A percentile compares a stretch with the other conserved stretches of the same genome.
Evolutionary conservation across 257 asterid genomes (phyloP).

Genomic region (Gentiana dahurica): DNA sequence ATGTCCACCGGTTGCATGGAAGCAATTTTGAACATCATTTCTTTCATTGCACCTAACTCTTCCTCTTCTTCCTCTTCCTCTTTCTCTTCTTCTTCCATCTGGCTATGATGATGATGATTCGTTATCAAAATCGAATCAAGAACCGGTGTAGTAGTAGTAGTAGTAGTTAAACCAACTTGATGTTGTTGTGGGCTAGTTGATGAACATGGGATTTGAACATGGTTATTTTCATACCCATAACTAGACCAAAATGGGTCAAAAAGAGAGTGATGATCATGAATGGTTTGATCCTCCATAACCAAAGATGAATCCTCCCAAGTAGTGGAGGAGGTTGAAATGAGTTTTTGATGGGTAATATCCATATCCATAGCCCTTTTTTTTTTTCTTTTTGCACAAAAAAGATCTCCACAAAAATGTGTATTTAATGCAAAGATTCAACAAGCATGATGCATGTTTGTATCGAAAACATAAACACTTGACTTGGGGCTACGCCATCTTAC

Average conservation of each 20-base stretch:
- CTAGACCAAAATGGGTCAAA: conserved; percentile 35
- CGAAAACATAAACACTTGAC: neutral
- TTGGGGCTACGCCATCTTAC: neutral
- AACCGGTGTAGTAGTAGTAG: too few relatives aligned
- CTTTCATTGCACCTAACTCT: conserved; percentile 75
- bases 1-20: conserved; percentile 91
- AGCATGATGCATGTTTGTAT: conserved; percentile 5
- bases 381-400: neutral
- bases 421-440: conserved; percentile 6
- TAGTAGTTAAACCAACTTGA: too few relatives aligned
- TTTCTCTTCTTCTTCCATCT: neutral
- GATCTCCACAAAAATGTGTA: neutral
- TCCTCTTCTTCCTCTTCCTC: conserved; percentile 32
- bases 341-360: conserved; percentile 36
- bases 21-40: conserved; percentile 90
- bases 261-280: conserved; percentile 12
- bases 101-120: conserved; percentile 1
- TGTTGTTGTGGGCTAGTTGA: neutral
- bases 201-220: conserved; percentile 9
- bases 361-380: conserved; percentile 4
- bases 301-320: conserved; percentile 26
- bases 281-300: conserved; percentile 18
- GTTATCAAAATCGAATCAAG: neutral
- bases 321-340: conserved; percentile 12
- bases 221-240: conserved; percentile 14